Evolutionary conservation across 306 rosid genomes (phyloP).

Genomic region (Canavalia ensiformis): DNA sequence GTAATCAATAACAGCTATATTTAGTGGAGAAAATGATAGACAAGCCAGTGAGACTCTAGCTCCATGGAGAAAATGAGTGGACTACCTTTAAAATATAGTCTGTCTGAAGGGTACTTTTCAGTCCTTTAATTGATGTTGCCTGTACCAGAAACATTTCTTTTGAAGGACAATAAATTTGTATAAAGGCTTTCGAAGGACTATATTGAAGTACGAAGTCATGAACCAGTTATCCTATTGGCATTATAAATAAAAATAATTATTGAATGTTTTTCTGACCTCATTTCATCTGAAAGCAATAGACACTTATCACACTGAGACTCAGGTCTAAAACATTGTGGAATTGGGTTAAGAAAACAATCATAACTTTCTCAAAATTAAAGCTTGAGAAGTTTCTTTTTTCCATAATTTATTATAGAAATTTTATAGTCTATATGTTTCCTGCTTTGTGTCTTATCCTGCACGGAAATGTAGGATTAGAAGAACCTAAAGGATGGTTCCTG

Average conservation of each 20-base stretch:
- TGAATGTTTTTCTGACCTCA: slow-evolving; percentile 22
- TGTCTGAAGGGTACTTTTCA: slow-evolving; percentile 55
- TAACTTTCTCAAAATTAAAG: slow-evolving; percentile 9
- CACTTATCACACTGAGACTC: background rate
- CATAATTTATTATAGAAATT: background rate
- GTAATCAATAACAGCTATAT: slow-evolving; percentile 9
- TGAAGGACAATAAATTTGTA: slow-evolving; percentile 16
- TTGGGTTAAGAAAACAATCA: background rate
- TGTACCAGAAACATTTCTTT: slow-evolving; percentile 35
- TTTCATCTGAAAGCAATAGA: background rate
- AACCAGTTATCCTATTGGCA: background rate
- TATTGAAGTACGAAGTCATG: background rate
- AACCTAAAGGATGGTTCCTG: background rate
- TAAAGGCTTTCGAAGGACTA: slow-evolving; percentile 12
- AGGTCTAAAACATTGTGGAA: slow-evolving; percentile 6
- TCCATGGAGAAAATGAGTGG: slow-evolving; percentile 9
- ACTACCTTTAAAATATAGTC: slow-evolving; percentile 68
- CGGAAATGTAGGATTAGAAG: background rate
- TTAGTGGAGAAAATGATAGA: slow-evolving; percentile 3
- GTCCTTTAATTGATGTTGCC: slow-evolving; percentile 69
- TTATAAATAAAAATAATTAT: background rate
- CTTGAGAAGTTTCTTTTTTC: background rate
- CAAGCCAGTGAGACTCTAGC: background rate
- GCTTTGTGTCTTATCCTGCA: background rate
- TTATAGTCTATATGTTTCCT: background rate